Base-by-base conservation (phyloP, 1,139 yeast species). In the Scheffersomyces stambukii region DNA sequence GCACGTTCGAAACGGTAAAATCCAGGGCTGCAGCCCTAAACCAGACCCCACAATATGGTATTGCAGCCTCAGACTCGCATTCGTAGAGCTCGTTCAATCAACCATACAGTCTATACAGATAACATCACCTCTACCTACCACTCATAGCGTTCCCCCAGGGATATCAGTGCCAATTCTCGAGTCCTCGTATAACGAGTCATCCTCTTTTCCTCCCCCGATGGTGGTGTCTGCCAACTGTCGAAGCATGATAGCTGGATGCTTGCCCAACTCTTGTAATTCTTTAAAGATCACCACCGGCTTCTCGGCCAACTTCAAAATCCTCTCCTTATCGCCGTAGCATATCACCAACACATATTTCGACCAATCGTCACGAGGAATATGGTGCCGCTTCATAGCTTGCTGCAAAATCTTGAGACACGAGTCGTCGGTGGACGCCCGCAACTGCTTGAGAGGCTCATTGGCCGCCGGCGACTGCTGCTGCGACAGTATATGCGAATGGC, bases 191-290 rank as follows among this genome's bases (percentile, higher is more conserved):
- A 54, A 36, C 6, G 48, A 52, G 24, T 43, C 54, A 24, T 54
- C 59, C 13, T 50, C 59, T 27, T 63, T 77, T n/a, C 44, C 49
- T 11, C 43, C 42, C 5, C 42, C 40, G n/a, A 41, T 46, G 1
- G 48, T 41, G 3, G 47, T 38, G 21, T 51, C 57, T 9, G 89
- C 94, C 35, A 82, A 70, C 45, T 85, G 94, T 40, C 97, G 63
- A 31, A 89, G 69, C 96, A 89, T 89, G 36, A 89, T 88, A 1
- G 95, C 86, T 0, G 98, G 97, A 46, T 83, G 86, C 42, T 82
- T 72, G 1, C 96, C 96, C 37, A 79, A 72, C 40, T 85, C 95
- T 49, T 80, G 91, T 26, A 91, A 62, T 48, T 83, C 95, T 52
- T 86, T 84, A 52, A 86, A 86, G n/a, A 89, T 79, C 17, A 76